phyloP scores from a whole-genome alignment of 345 rosid genomes.

The Atalantia buxifolia region DNA sequence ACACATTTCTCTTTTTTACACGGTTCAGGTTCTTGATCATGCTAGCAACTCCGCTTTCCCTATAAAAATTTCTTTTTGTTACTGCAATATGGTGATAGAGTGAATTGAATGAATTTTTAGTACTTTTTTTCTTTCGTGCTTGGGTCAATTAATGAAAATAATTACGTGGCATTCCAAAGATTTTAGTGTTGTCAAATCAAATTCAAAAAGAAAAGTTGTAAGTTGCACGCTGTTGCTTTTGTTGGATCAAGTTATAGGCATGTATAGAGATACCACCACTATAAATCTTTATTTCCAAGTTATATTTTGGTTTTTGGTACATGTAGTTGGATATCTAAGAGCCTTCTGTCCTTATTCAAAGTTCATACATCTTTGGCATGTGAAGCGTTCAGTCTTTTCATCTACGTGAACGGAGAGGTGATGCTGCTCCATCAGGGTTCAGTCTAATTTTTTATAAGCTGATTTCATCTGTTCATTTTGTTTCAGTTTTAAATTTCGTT shows the following conservation, averaged over 20 bases:
- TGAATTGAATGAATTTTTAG: background rate
- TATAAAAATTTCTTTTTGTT: background rate
- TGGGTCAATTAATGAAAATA: background rate
- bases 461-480: background rate
- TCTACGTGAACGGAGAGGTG: too few species aligned
- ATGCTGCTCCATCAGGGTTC: background rate
- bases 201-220: background rate
- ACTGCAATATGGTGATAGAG: background rate
- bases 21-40: background rate
- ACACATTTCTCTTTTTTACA: background rate
- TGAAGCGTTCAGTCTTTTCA: too few species aligned
- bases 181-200: background rate
- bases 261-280: background rate
- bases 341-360: too few species aligned
- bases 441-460: background rate
- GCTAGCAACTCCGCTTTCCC: background rate
- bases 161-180: background rate
- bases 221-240: background rate
- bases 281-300: background rate
- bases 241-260: background rate
- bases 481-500: background rate
- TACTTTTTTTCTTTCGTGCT: too few species aligned
- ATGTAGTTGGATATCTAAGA: too few species aligned
- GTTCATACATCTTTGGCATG: too few species aligned
- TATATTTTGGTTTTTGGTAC: too few species aligned